These are phyloP conservation scores for Neurospora sp. DNA, from an alignment of 495 filamentous ascomycete species.

Conservation along the genomic window DNA sequence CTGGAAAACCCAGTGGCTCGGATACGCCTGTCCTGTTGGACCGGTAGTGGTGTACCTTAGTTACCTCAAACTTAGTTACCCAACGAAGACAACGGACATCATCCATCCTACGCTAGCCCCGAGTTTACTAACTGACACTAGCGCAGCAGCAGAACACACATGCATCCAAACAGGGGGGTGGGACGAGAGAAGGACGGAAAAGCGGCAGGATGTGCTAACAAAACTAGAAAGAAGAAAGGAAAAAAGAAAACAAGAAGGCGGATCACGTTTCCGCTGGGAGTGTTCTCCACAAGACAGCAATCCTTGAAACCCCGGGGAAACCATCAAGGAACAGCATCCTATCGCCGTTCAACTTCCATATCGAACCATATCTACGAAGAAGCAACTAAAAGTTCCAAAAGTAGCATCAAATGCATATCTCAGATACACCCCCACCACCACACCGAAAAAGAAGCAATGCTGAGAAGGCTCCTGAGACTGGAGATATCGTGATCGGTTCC, in stretches of 20 bases:
- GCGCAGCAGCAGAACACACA: not conserved
- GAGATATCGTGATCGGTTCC: not conserved
- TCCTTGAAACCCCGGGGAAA: not conserved
- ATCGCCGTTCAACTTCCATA: not conserved
- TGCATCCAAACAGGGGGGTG: not conserved
- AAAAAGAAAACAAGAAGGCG: not conserved
- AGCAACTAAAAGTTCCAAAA: not conserved
- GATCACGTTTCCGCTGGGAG: not conserved
- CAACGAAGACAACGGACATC: not conserved
- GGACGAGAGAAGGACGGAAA: not conserved
- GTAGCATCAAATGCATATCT: not conserved
- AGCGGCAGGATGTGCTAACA: not conserved
- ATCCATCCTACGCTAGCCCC: not conserved
- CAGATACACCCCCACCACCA: not conserved
- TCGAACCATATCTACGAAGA: not conserved
- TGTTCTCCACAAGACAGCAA: not conserved
- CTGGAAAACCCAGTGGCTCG: not conserved
- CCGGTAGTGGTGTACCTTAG: not conserved
- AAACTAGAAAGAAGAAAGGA: not conserved
- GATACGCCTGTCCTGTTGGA: not conserved
- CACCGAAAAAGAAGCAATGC: not conserved
- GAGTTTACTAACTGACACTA: not conserved
- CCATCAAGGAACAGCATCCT: not conserved
- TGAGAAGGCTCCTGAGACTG: not conserved
- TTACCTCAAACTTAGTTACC: not conserved